A percentile compares a stretch with the other conserved stretches of the same genome.
These are phyloP conservation scores for Penicillium sclerotiorum DNA, from an alignment of 2,329 filamentous ascomycete genomes.

Conservation along the genomic window DNA sequence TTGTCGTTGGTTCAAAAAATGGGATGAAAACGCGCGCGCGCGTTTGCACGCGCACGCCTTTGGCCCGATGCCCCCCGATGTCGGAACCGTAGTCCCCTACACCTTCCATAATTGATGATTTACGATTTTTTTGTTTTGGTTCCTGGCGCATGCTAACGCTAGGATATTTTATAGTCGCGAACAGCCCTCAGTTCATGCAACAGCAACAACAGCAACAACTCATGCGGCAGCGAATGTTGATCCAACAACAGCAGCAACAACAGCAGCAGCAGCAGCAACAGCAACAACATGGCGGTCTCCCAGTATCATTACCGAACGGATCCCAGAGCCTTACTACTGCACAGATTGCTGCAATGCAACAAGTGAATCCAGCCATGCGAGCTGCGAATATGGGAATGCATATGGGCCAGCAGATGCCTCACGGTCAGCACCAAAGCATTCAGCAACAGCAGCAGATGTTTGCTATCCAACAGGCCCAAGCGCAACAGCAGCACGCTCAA, in stretches of 20 bases:
- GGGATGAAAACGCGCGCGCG: background rate
- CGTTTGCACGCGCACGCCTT: too few relatives aligned
- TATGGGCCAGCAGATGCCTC: constrained; percentile 45
- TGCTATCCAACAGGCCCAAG: constrained; percentile 27
- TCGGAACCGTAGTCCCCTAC: too few relatives aligned
- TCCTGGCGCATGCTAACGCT: constrained; percentile 13
- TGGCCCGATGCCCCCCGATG: too few relatives aligned
- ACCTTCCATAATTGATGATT: too few relatives aligned
- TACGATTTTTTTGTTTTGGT: background rate
- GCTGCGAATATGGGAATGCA: constrained; percentile 43
- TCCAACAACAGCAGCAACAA: constrained; percentile 36
- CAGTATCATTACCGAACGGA: constrained; percentile 46
- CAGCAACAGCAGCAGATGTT: constrained; percentile 45
- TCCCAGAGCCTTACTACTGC: constrained; percentile 44
- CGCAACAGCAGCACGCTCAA: constrained; percentile 24
- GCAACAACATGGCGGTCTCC: constrained; percentile 38
- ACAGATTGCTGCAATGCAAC: constrained; percentile 46
- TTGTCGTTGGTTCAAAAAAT: background rate
- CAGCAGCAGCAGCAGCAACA: constrained; percentile 39
- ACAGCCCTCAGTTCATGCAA: constrained; percentile 51
- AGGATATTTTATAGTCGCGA: constrained; percentile 32
- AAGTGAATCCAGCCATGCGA: constrained; percentile 44
- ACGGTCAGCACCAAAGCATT: constrained; percentile 45
- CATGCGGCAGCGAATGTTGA: constrained; percentile 18
- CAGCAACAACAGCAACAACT: constrained; percentile 32